phyloP scores from a whole-genome alignment of 2,329 filamentous ascomycete genomes.

The Aspergillus fumigatus region DNA sequence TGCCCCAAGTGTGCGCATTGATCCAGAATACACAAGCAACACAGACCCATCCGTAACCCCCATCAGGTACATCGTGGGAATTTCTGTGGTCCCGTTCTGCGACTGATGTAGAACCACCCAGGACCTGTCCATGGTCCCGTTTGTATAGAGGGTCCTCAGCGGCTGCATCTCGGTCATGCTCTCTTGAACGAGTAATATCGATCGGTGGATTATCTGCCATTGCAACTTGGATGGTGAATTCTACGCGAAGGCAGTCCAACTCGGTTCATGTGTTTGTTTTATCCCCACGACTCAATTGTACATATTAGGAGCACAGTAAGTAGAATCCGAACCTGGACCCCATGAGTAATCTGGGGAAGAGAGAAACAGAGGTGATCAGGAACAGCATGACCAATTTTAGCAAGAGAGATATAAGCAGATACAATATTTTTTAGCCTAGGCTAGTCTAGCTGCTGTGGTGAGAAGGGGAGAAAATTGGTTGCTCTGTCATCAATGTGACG shows the following conservation, averaged over 20 bases:
- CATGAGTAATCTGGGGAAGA: neutral
- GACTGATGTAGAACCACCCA: conserved; percentile 3
- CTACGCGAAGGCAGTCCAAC: neutral
- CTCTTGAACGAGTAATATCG: conserved; percentile 24
- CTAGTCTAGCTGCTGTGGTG: neutral
- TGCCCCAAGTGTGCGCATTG: conserved; percentile 70
- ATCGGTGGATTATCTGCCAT: conserved; percentile 32
- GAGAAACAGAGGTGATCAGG: neutral
- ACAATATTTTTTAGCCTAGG: no score
- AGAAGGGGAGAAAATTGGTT: neutral
- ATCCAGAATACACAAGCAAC: conserved; percentile 53
- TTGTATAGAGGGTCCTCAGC: conserved; percentile 1
- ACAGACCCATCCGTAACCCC: conserved; percentile 61
- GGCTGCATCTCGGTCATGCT: conserved; percentile 6
- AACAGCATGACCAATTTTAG: neutral
- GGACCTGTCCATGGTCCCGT: conserved; percentile 6
- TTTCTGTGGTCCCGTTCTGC: conserved; percentile 26
- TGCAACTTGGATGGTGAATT: neutral
- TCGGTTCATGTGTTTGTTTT: neutral
- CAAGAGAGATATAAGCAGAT: neutral
- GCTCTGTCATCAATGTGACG: conserved; percentile 9
- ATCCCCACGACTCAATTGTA: neutral
- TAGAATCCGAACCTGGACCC: neutral
- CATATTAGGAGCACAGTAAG: neutral
- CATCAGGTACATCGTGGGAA: conserved; percentile 42